Conservation (phyloP, 495 filamentous ascomycete genomes). For the Penicillium diatomitis region DNA sequence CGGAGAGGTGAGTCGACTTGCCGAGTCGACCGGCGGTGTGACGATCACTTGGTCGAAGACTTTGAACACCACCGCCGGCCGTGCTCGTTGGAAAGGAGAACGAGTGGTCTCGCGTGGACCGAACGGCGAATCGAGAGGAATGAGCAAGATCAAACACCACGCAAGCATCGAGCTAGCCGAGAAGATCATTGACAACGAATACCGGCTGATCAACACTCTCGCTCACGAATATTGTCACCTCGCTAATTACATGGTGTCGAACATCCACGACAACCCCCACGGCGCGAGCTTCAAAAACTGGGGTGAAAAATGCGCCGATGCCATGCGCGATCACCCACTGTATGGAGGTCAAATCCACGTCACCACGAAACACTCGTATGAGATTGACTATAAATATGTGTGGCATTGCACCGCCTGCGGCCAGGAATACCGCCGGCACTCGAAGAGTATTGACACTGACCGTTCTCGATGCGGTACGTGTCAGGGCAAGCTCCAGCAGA, state of each 20-base stretch:
- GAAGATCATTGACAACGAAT: conserved; percentile 70
- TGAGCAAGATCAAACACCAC: conserved; percentile 42
- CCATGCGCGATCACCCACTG: conserved; percentile 32
- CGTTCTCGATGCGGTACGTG: conserved; percentile 64
- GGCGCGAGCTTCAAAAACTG: conserved; percentile 75
- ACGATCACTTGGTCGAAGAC: conserved; percentile 76
- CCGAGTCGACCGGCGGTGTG: conserved; percentile 64
- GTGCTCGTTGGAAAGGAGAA: conserved; percentile 71
- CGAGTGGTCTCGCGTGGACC: conserved; percentile 25
- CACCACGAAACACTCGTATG: conserved; percentile 79
- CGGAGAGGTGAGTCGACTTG: conserved; percentile 50
- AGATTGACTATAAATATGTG: conserved; percentile 81
- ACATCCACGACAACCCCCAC: conserved; percentile 61
- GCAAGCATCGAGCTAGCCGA: conserved; percentile 81
- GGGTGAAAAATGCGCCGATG: conserved; percentile 40
- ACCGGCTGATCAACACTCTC: conserved; percentile 73
- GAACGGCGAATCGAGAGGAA: conserved; percentile 1
- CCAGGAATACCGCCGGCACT: conserved; percentile 66
- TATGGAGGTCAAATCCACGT: conserved; percentile 55
- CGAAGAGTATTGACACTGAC: conserved; percentile 63
- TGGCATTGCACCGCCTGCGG: conserved; percentile 72
- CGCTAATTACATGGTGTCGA: conserved; percentile 72
- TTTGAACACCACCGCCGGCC: conserved; percentile 77
- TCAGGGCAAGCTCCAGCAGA: conserved; percentile 58
- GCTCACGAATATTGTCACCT: conserved; percentile 96